Percentiles rank a stretch among this genome's conserved stretches.
Conservation (phyloP, 345 rosid species). For the Pistacia integerrima region DNA sequence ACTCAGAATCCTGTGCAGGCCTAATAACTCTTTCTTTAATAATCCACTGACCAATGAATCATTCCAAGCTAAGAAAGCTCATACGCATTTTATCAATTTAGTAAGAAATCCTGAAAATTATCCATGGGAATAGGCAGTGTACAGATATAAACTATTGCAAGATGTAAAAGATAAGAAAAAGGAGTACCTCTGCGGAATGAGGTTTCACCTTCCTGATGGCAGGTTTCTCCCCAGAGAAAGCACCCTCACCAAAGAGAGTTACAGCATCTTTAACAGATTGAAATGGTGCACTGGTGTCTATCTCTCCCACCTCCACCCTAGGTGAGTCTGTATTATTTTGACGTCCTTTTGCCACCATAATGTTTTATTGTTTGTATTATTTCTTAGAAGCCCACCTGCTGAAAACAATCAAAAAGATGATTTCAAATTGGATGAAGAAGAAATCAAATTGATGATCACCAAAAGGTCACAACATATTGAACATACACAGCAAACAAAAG, state of each 20-base stretch:
- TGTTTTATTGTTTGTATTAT: conserved; percentile 18
- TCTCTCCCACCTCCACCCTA: conserved; percentile 89
- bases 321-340: conserved; percentile 55
- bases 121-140: not conserved
- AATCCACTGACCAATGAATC: not conserved
- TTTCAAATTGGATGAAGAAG: not conserved
- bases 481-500: not conserved
- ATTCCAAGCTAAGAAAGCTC: not conserved
- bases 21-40: not conserved
- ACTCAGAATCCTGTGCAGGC: not conserved
- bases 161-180: not conserved
- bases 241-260: conserved; percentile 84
- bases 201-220: conserved; percentile 61
- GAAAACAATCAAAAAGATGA: not conserved
- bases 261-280: conserved; percentile 98
- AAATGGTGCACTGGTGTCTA: conserved; percentile 96
- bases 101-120: not conserved
- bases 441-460: not conserved
- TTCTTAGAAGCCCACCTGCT: conserved; percentile 22
- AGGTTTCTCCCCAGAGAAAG: conserved; percentile 79
- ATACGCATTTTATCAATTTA: not conserved
- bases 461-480: not conserved
- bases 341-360: conserved; percentile 76
- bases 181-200: conserved; percentile 77
- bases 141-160: not conserved